These are phyloP conservation scores for Oxyria digyna DNA, from an alignment of 148 eudicot species.

Conservation along the genomic window DNA sequence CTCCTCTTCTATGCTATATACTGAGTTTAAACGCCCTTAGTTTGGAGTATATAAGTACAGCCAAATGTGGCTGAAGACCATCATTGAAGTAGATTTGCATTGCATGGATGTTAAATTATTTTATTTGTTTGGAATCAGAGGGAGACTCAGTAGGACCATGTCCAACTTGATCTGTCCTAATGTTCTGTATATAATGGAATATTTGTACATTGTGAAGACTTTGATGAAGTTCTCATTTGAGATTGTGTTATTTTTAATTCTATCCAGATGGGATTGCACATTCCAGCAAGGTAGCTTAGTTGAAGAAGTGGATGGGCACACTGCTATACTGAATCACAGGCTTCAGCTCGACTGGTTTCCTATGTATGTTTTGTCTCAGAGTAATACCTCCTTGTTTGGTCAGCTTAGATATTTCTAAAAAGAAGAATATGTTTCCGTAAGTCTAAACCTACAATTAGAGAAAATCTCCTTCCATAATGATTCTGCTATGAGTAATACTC, in stretches of 20 bases:
- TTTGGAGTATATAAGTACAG: neutral
- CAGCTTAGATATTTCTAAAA: neutral
- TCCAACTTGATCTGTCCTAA: neutral
- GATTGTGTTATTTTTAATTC: neutral
- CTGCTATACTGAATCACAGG: conserved; percentile 86
- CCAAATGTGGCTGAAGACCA: neutral
- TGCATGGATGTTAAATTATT: neutral
- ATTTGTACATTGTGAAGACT: neutral
- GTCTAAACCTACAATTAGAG: neutral
- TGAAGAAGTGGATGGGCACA: conserved; percentile 99
- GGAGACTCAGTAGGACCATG: neutral
- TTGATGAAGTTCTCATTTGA: neutral
- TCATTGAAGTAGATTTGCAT: neutral
- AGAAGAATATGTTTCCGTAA: neutral
- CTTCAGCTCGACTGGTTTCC: conserved; percentile 97
- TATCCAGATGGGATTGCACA: conserved; percentile 91
- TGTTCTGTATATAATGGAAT: neutral
- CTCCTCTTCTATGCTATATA: neutral
- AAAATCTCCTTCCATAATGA: neutral
- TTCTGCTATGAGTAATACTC: neutral
- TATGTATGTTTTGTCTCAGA: conserved; percentile 35
- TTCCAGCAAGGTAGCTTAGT: conserved; percentile 94
- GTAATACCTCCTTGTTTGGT: neutral
- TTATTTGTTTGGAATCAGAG: neutral
- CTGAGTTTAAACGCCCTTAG: neutral